Conservation (phyloP, 495 filamentous ascomycete species). For the Neurospora sp. region DNA sequence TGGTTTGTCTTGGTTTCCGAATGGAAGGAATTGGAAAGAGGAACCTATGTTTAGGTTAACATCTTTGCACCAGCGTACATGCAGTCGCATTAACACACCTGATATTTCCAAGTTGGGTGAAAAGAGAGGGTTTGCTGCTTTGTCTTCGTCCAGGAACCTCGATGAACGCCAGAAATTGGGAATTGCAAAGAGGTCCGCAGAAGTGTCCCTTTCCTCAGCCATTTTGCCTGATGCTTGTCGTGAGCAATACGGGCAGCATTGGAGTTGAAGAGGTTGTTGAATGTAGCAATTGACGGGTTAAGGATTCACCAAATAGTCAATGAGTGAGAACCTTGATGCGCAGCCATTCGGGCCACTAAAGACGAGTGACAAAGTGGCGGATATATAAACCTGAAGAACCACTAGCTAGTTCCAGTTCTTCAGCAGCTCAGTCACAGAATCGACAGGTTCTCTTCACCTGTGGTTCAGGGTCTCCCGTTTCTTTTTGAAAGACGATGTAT, state of each 20-base stretch:
- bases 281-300: background rate
- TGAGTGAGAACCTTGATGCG: background rate
- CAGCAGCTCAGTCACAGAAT: background rate
- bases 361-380: background rate
- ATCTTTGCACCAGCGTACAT: background rate
- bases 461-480: background rate
- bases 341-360: background rate
- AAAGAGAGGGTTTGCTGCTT: constrained; percentile 19
- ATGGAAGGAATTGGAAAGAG: background rate
- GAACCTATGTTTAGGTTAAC: background rate
- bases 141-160: constrained; percentile 21
- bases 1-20: background rate
- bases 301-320: background rate
- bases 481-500: background rate
- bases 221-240: constrained; percentile 15
- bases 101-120: constrained; percentile 9
- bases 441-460: background rate
- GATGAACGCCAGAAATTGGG: constrained; percentile 52
- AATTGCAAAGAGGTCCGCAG: constrained; percentile 57
- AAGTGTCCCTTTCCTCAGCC: constrained; percentile 34
- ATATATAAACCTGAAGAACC: background rate
- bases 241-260: background rate
- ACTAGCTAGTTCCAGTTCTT: background rate
- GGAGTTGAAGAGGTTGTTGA: background rate
- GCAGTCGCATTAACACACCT: constrained; percentile 5